Evolutionary conservation across 2,329 filamentous ascomycete genomes (phyloP).

Genomic region (Fusarium sp.): DNA sequence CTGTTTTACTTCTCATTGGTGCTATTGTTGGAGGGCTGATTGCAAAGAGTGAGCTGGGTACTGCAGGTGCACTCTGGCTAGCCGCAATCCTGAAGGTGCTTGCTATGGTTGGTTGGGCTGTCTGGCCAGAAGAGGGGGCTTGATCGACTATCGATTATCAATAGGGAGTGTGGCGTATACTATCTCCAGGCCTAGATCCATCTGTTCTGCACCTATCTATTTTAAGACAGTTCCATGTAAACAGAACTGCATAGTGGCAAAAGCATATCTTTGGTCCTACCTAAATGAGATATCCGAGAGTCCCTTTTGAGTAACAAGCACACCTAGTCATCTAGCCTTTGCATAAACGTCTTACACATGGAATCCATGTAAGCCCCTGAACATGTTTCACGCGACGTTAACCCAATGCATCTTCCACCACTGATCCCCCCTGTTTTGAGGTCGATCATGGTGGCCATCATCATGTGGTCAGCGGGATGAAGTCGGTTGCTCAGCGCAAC

Average conservation of each 20-base stretch:
- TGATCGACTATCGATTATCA: slow-evolving; percentile 6
- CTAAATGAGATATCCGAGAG: too few species aligned
- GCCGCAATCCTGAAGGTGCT: slow-evolving; percentile 69
- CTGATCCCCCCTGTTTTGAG: not conserved
- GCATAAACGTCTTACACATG: not conserved
- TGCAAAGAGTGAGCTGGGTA: slow-evolving; percentile 63
- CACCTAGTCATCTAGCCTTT: not conserved
- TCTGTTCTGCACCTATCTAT: not conserved
- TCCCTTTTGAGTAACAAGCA: too few species aligned
- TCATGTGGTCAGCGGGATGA: slow-evolving; percentile 13
- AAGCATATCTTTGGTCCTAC: too few species aligned
- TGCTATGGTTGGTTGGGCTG: slow-evolving; percentile 71
- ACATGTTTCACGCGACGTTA: not conserved
- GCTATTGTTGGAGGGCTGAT: slow-evolving; percentile 66
- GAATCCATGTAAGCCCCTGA: not conserved
- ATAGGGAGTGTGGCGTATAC: not conserved
- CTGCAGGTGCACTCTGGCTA: slow-evolving; percentile 71
- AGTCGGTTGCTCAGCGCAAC: slow-evolving; percentile 8
- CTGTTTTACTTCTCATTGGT: slow-evolving; percentile 64
- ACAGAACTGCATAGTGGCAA: too few species aligned
- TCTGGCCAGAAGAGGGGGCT: slow-evolving; percentile 68
- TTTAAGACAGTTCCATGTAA: not conserved
- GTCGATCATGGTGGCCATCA: slow-evolving; percentile 1
- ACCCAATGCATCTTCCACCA: not conserved
- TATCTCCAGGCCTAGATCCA: not conserved